phyloP scores from a whole-genome alignment of 1,139 yeast species.

The Hansenula sp. region DNA sequence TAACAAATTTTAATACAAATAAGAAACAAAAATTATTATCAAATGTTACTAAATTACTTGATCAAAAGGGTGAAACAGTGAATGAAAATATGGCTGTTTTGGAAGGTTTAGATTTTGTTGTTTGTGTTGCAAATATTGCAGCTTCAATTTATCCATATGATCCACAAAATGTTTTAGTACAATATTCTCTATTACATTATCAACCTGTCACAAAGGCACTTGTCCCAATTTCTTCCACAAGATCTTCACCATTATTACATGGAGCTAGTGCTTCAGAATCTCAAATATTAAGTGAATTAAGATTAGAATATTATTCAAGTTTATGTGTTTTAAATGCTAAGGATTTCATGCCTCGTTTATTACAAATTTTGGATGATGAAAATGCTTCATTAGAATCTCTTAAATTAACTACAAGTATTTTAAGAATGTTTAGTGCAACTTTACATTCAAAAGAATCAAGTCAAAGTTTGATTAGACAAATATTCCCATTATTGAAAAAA shows the following conservation, averaged over 20 bases:
- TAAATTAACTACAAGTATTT: conserved; percentile 16
- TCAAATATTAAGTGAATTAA: conserved; percentile 15
- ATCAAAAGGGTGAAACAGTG: conserved; percentile 11
- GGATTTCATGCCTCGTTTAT: conserved; percentile 21
- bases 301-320: conserved; percentile 22
- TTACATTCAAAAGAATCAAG: conserved; percentile 9
- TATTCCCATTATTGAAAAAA: conserved; percentile 17
- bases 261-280: conserved; percentile 16
- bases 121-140: conserved; percentile 31
- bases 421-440: conserved; percentile 14
- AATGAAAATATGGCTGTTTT: conserved; percentile 27
- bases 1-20: conserved; percentile 16
- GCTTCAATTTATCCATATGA: conserved; percentile 41
- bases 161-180: conserved; percentile 40
- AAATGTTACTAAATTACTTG: conserved; percentile 31
- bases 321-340: conserved; percentile 22
- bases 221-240: conserved; percentile 18
- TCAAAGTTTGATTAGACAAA: conserved; percentile 8
- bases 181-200: conserved; percentile 36
- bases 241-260: conserved; percentile 11
- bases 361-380: conserved; percentile 18
- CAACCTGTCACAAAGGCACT: conserved; percentile 35
- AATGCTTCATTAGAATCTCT: conserved; percentile 16
- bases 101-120: conserved; percentile 35
- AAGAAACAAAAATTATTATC: conserved; percentile 29